Conservation (phyloP, 108 stramenopile species). For the Stephanodiscus triporus region DNA sequence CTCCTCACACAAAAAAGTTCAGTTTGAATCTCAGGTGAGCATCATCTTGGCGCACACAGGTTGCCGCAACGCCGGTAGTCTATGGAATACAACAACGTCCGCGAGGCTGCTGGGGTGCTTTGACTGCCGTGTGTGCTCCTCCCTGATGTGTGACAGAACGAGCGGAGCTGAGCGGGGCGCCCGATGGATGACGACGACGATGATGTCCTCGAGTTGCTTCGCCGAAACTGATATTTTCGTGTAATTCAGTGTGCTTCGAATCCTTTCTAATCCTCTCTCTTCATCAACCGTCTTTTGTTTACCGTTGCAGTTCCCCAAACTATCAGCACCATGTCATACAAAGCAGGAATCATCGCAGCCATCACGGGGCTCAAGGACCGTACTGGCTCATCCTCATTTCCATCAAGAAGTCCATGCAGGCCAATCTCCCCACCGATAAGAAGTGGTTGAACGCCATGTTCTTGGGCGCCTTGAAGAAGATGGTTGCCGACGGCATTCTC, state of each 20-base stretch:
- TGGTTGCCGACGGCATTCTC: constrained; percentile 47
- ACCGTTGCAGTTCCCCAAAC: constrained; percentile 1
- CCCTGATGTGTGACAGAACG: no score
- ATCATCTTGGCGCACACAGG: no score
- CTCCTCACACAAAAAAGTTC: no score
- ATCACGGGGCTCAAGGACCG: constrained; percentile 12
- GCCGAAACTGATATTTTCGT: no score
- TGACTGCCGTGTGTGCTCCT: no score
- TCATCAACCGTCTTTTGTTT: background rate
- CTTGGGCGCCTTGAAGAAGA: constrained; percentile 44
- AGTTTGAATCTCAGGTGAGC: no score
- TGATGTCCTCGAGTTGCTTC: no score
- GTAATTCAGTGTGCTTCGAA: no score
- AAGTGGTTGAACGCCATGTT: constrained; percentile 52
- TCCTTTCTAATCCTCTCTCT: background rate
- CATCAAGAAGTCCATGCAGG: constrained; percentile 10
- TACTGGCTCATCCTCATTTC: constrained; percentile 8
- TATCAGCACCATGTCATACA: constrained; percentile 11
- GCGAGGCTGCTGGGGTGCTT: background rate
- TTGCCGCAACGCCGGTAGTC: no score
- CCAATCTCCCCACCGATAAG: constrained; percentile 4
- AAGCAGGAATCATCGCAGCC: constrained; percentile 8
- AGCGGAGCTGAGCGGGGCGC: no score
- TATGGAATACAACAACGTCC: no score
- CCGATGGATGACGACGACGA: no score